Evolutionary conservation across 345 rosid genomes (phyloP).

Genomic region (Firmiana major): DNA sequence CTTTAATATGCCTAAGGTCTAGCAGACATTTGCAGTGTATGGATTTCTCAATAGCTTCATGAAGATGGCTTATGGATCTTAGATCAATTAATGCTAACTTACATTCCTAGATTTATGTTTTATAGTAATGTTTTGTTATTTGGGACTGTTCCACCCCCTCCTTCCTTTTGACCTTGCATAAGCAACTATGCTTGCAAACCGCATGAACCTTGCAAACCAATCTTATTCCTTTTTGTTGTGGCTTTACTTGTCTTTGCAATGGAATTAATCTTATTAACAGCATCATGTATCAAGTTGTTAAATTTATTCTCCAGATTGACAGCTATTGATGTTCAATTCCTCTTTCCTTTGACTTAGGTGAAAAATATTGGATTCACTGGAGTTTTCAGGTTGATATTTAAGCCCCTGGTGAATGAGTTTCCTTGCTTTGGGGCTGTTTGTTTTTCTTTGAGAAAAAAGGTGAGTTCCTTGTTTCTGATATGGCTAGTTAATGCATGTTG

Average conservation of each 20-base stretch:
- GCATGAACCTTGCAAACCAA: background rate
- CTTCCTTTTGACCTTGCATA: background rate
- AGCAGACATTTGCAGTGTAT: background rate
- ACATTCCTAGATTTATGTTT: background rate
- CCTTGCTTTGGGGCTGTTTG: conserved; percentile 98
- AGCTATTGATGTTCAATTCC: conserved; percentile 8
- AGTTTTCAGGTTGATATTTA: conserved; percentile 93
- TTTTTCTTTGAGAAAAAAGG: conserved; percentile 89
- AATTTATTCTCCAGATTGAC: background rate
- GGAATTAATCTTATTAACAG: background rate
- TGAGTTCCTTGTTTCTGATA: conserved; percentile 19
- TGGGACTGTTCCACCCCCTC: background rate
- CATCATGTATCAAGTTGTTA: background rate
- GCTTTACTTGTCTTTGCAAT: background rate
- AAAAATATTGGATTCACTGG: conserved; percentile 95
- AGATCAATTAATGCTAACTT: background rate
- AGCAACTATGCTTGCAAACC: background rate
- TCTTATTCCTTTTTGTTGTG: background rate
- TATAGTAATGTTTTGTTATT: background rate
- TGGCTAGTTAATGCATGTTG: conserved; percentile 1
- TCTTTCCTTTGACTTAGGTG: conserved; percentile 51
- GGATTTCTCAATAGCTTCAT: background rate
- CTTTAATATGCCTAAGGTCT: background rate
- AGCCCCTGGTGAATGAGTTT: conserved; percentile 81
- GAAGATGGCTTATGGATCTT: background rate